phyloP scores from a whole-genome alignment of 768 basidiomycete genomes.

The Amylocystis lapponica region DNA sequence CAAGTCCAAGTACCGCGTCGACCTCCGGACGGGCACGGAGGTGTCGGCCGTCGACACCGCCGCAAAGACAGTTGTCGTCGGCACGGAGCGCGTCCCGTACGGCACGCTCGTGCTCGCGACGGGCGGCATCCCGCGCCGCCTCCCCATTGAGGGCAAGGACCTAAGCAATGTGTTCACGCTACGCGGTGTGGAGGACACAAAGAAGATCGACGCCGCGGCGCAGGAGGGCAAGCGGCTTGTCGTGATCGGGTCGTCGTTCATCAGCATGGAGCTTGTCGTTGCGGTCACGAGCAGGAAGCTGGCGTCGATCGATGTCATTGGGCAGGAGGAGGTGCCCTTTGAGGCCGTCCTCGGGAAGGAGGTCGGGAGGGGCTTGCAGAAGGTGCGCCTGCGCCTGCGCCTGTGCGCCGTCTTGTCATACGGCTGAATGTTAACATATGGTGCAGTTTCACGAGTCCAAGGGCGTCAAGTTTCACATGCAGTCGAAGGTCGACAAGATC shows the following conservation, averaged over 20 bases:
- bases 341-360: constrained; percentile 75
- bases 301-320: constrained; percentile 78
- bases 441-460: constrained; percentile 70
- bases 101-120: constrained; percentile 77
- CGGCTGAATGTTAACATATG: background rate
- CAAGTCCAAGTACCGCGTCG: constrained; percentile 67
- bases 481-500: constrained; percentile 62
- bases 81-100: constrained; percentile 53
- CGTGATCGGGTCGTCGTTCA: constrained; percentile 86
- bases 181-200: constrained; percentile 62
- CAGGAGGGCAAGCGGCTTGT: constrained; percentile 74
- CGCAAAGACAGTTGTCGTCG: constrained; percentile 57
- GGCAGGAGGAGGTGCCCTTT: constrained; percentile 78
- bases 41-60: constrained; percentile 66
- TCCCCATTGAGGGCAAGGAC: constrained; percentile 72
- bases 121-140: constrained; percentile 65
- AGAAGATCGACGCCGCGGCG: constrained; percentile 61
- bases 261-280: constrained; percentile 88
- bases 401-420: background rate
- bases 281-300: constrained; percentile 69
- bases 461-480: constrained; percentile 83
- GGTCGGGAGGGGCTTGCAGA: constrained; percentile 70
- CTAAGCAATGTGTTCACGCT: constrained; percentile 76
- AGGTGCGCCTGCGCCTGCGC: constrained; percentile 36
- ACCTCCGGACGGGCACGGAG: constrained; percentile 57